Percentiles rank a stretch among this genome's conserved stretches.
Evolutionary conservation across 2,329 filamentous ascomycete genomes (phyloP).

Genomic region (Whalleya microplaca): DNA sequence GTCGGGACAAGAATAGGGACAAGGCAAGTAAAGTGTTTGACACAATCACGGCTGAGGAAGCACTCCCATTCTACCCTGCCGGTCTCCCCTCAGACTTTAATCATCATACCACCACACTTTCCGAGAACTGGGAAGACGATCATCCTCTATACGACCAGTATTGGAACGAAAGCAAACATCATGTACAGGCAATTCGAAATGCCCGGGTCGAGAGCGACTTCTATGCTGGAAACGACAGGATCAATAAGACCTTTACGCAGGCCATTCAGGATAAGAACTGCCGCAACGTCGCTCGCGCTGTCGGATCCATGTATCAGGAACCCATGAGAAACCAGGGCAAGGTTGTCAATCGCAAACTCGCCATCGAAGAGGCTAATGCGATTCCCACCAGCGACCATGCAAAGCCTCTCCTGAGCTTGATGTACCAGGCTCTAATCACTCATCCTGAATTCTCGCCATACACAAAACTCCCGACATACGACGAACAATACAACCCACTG

Average conservation of each 20-base stretch:
- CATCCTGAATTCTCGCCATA: conserved; percentile 18
- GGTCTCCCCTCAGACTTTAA: conserved; percentile 39
- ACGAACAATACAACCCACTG: conserved; percentile 3
- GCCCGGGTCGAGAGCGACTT: conserved; percentile 41
- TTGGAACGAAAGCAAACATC: conserved; percentile 22
- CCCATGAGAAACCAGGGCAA: conserved; percentile 30
- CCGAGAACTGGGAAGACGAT: conserved; percentile 31
- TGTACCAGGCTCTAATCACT: conserved; percentile 36
- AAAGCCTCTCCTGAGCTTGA: conserved; percentile 48
- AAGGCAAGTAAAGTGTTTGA: conserved; percentile 33
- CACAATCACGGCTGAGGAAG: conserved; percentile 35
- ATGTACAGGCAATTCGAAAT: conserved; percentile 32
- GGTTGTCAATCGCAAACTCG: conserved; percentile 34
- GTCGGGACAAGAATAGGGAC: conserved; percentile 1
- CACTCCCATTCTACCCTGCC: conserved; percentile 36
- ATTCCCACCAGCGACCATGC: conserved; percentile 45
- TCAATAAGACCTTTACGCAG: conserved; percentile 39
- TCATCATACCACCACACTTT: conserved; percentile 9
- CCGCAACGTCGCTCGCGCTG: conserved; percentile 32
- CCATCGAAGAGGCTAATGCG: conserved; percentile 43
- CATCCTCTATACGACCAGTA: conserved; percentile 14
- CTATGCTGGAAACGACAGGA: conserved; percentile 43
- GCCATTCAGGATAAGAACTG: conserved; percentile 38
- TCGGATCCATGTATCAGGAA: conserved; percentile 45
- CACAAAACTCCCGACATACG: conserved; percentile 22